Percentiles rank a stretch among this genome's conserved stretches.
These are phyloP conservation scores for Moricandia moricandioides DNA, from an alignment of 345 rosid genomes.

Conservation along the genomic window DNA sequence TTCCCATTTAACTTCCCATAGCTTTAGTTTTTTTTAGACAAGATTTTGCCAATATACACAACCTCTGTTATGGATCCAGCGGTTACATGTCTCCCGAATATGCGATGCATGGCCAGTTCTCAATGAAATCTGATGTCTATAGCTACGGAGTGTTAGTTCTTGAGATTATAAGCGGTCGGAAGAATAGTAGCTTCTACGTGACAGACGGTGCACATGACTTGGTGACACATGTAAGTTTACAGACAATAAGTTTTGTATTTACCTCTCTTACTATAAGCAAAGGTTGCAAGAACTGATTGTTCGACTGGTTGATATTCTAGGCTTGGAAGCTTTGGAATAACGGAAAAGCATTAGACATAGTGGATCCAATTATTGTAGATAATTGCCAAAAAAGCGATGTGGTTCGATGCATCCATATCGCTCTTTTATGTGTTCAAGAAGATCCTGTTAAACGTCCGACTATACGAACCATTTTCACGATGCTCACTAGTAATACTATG, in stretches of 20 bases:
- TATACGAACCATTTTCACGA: not conserved
- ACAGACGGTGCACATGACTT: not conserved
- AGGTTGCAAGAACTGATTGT: not conserved
- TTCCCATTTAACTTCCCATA: not conserved
- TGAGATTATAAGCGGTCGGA: slow-evolving; percentile 33
- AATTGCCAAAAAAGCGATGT: not conserved
- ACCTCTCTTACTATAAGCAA: not conserved
- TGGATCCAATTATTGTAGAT: not conserved
- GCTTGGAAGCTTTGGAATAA: not conserved
- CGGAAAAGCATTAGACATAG: not conserved
- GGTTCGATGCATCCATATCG: not conserved
- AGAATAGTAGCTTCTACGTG: not conserved
- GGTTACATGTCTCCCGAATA: slow-evolving; percentile 37
- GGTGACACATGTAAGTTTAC: not conserved
- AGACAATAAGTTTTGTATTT: not conserved
- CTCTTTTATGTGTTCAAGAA: not conserved
- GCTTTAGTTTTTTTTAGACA: no score
- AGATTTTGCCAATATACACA: not conserved
- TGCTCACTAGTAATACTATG: not conserved
- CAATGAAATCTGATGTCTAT: slow-evolving; percentile 37
- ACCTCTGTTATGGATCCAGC: not conserved
- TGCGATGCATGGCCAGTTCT: slow-evolving; percentile 35
- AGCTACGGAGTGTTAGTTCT: slow-evolving; percentile 32
- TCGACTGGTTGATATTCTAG: not conserved
- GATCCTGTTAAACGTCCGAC: not conserved